phyloP scores from a whole-genome alignment of 1,139 yeast genomes.

The Scheffersomyces segobiensis region DNA sequence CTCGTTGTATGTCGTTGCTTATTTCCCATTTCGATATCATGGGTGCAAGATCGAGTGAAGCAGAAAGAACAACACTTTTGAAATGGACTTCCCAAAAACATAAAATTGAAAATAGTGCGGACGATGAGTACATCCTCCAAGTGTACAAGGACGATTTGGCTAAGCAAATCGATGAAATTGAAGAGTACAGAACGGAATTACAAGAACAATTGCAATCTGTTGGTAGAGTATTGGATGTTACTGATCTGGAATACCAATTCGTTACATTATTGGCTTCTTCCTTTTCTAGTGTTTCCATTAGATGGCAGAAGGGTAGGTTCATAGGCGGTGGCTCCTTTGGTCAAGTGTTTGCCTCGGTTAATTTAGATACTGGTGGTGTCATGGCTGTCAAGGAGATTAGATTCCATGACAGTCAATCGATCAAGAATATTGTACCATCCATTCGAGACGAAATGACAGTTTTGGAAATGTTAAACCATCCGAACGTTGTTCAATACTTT shows the following conservation, averaged over 20 bases:
- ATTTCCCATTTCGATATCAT: slow-evolving; percentile 96
- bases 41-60: slow-evolving; percentile 95
- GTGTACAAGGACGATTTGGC: slow-evolving; percentile 61
- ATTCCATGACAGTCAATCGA: slow-evolving; percentile 85
- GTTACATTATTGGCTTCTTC: slow-evolving; percentile 86
- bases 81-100: slow-evolving; percentile 54
- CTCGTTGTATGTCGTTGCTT: slow-evolving; percentile 90
- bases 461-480: slow-evolving; percentile 90
- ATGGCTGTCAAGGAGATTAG: slow-evolving; percentile 96
- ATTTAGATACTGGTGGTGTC: slow-evolving; percentile 91
- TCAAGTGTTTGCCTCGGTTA: slow-evolving; percentile 87
- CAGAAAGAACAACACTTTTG: slow-evolving; percentile 58
- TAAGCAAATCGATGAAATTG: slow-evolving; percentile 60
- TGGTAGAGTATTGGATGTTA: slow-evolving; percentile 87
- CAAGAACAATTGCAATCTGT: slow-evolving; percentile 56
- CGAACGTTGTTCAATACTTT: slow-evolving; percentile 91
- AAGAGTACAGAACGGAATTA: slow-evolving; percentile 51
- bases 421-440: slow-evolving; percentile 81
- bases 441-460: slow-evolving; percentile 97
- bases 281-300: slow-evolving; percentile 84
- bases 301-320: slow-evolving; percentile 96
- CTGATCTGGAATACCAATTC: slow-evolving; percentile 84
- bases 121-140: slow-evolving; percentile 59
- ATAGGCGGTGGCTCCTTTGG: slow-evolving; percentile 98
- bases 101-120: slow-evolving; percentile 52